Evolutionary conservation across 495 filamentous ascomycete species (phyloP), one percentile per base, ranked within the genome.

Genomic region (Cudoniella acicularis): DNA sequence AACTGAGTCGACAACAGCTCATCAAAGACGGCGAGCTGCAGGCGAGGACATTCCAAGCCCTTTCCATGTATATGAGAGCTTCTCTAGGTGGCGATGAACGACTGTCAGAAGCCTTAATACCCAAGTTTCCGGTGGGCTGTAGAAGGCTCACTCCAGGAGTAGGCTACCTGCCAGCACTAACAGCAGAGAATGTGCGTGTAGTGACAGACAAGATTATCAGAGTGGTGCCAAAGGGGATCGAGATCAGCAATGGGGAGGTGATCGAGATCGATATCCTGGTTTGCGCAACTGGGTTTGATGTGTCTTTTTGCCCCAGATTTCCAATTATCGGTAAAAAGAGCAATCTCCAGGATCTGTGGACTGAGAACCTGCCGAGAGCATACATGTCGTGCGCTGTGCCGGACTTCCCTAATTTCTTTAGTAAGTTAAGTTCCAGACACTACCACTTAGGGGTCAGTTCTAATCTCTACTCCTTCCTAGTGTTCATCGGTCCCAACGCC

Each of bases 201-300:
- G 79, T 86, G 53, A 76, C 73, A n/a, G 77, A 75, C 0, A 73
- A 60, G 1, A 89, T 90, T 64, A 68, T 75, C 36, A 66, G 69
- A 11, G 79, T 90, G 56, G 81, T 83, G 0, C 70, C 73, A n/a
- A 83, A 77, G 10, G 83, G 84, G 2, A 79, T 87, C 51, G 73
- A 83, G 59, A 79, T 83, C 10, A 72, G 72, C 10, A 80, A 83
- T 10, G 84, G 84, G 27, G 68, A 76, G 10, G 69, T 82, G 40
- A 65, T 84, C 36, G 70, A 80, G 51, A 76, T 84, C 2, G 85
- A 89, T 59, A 77, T 76, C 8, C 77, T 86, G n/a, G 78, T 91
- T 62, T 90, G 87, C 66, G 81, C 87, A 2, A 91, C 87, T 0
- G 87, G 87, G 4, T 87, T 86, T 46, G 82, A 88, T 65, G 66